Evolutionary conservation across 164 flowering plant genomes (phyloP).

Genomic region (Litsea cubeba): DNA sequence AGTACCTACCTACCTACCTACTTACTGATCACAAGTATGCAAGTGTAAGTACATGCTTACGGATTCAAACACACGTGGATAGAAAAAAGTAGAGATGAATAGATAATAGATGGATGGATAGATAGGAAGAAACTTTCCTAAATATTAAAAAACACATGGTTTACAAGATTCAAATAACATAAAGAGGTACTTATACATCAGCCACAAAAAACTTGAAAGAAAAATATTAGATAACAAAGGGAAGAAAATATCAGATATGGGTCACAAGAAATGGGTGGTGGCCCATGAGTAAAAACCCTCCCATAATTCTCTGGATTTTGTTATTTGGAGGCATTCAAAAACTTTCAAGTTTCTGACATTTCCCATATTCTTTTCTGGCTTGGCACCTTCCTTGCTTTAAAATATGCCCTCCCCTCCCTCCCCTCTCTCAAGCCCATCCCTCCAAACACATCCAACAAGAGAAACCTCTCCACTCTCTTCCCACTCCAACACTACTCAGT

Average conservation of each 20-base stretch:
- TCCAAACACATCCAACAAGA: neutral
- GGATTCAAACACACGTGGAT: too few relatives aligned
- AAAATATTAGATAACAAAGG: neutral
- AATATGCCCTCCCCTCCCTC: conserved; percentile 22
- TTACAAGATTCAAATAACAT: neutral
- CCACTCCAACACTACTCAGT: neutral
- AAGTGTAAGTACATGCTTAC: too few relatives aligned
- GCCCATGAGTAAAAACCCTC: conserved; percentile 13
- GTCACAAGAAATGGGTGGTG: conserved; percentile 8
- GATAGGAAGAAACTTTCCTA: too few relatives aligned
- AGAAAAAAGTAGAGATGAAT: too few relatives aligned
- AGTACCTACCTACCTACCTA: too few relatives aligned
- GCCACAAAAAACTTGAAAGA: too few relatives aligned
- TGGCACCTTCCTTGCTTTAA: conserved; percentile 33
- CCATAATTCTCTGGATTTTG: conserved; percentile 24
- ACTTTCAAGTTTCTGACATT: conserved; percentile 23
- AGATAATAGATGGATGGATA: too few relatives aligned
- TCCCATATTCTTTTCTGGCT: conserved; percentile 14
- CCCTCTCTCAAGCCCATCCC: conserved; percentile 6
- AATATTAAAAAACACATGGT: neutral
- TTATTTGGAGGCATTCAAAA: conserved; percentile 27
- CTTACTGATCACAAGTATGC: too few relatives aligned
- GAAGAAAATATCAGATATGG: conserved; percentile 8
- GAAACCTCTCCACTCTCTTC: conserved; percentile 14
- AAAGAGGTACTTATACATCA: too few relatives aligned